These are phyloP conservation scores for Xylariaceae sp. DNA, from an alignment of 2,329 filamentous ascomycete species.

Conservation along the genomic window DNA sequence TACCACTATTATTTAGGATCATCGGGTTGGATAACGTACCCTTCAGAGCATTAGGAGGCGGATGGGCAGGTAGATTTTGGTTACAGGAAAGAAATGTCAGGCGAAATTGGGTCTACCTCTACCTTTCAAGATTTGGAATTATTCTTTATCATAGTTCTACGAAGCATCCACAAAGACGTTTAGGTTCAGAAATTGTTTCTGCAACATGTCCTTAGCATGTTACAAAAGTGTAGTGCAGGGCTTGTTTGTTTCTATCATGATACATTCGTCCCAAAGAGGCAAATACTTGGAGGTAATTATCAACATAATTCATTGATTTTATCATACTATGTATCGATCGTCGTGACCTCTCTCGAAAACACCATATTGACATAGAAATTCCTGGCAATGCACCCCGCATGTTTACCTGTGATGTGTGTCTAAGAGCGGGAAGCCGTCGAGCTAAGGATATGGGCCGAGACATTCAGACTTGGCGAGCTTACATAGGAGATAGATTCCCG, in stretches of 20 bases:
- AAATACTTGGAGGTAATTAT: neutral
- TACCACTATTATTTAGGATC: conserved; percentile 1
- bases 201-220: conserved; percentile 3
- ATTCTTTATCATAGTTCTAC: too few species aligned
- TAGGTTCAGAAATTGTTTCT: neutral
- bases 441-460: conserved; percentile 20
- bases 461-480: conserved; percentile 8
- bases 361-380: conserved; percentile 1
- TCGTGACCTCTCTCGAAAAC: neutral
- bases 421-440: conserved; percentile 7
- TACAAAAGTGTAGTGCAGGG: neutral
- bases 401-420: conserved; percentile 15
- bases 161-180: too few species aligned
- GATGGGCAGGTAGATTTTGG: too few species aligned
- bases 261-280: neutral
- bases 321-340: neutral
- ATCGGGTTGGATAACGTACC: too few species aligned
- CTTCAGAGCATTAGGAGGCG: too few species aligned
- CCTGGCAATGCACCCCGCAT: conserved; percentile 10
- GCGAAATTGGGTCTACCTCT: too few species aligned
- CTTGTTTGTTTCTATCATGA: neutral
- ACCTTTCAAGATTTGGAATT: too few species aligned
- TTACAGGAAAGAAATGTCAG: too few species aligned
- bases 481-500: neutral
- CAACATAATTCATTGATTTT: too few species aligned